Evolutionary conservation across 2,329 filamentous ascomycete genomes (phyloP), one percentile per base, ranked within the genome.

Genomic region (Ceratocystis eucalypticola): DNA sequence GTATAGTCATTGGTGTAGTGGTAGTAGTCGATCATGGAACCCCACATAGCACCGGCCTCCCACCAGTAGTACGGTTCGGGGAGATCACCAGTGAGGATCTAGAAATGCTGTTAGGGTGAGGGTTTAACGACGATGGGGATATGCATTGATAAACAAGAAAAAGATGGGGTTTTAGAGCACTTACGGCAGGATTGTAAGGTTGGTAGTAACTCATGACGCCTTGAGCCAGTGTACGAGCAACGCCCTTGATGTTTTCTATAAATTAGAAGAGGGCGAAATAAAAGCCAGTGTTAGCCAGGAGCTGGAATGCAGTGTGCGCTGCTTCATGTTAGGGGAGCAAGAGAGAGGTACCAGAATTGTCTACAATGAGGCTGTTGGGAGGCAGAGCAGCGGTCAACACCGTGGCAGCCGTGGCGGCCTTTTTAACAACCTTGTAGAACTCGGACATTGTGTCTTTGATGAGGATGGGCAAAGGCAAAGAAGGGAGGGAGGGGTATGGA

Each of bases 11-110:
- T 78, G 0, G 86, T 88, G 72, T 82, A 84, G 72, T 87, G 80
- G 69, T 84, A 88, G 73, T 89, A 89, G 73, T 89, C 84, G 37
- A 89, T 75, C 79, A 89, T 81, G 41, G 81, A 77, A n/a, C 85
- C 85, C 80, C 85, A 87, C 67, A 86, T 78, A 5, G 84, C 84
- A 62, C 85, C 85, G 45, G 79, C 78, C 70, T 86, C 81, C 85
- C 84, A 87, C 83, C 83, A 87, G 76, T 84, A 91, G 72, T 88
- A 86, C 28, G 87, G 87, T 30, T 79, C 74, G 2, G 84, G 83
- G 41, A 91, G 79, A 70, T 88, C 82, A 64, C 80, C 85, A 55
- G 86, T 65, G 46, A 64, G 62, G 46, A 64, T 66, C 22, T 12
- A 6, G 37, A 8, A 7, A 50, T 59, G n/a, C 3, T 5, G 41